A percentile compares a stretch with the other conserved stretches of the same genome.
These are phyloP conservation scores for Vinca minor DNA, from an alignment of 257 asterid genomes.

Conservation along the genomic window DNA sequence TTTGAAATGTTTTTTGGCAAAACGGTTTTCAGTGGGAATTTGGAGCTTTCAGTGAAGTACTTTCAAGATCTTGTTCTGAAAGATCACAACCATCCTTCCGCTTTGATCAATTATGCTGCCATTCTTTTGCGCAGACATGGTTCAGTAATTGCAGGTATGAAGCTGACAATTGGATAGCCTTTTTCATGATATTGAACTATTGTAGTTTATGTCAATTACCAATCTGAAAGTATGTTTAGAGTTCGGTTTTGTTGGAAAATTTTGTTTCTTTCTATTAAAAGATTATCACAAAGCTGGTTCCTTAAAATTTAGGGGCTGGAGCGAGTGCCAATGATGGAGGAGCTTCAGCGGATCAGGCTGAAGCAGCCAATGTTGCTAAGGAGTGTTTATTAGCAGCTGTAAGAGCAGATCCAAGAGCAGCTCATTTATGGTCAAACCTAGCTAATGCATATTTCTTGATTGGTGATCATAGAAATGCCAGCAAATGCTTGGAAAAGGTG, in stretches of 20 bases:
- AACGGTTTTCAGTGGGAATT: slow-evolving; percentile 51
- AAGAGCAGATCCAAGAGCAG: slow-evolving; percentile 72
- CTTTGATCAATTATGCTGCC: slow-evolving; percentile 83
- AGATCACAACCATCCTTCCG: slow-evolving; percentile 93
- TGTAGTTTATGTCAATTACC: neutral
- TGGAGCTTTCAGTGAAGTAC: slow-evolving; percentile 79
- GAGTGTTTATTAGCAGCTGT: slow-evolving; percentile 88
- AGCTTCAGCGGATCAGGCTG: slow-evolving; percentile 39
- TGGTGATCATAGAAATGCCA: slow-evolving; percentile 75
- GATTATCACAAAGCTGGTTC: neutral
- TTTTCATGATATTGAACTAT: neutral
- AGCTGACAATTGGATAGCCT: neutral
- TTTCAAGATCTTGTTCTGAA: slow-evolving; percentile 69
- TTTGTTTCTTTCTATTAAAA: neutral
- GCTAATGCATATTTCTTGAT: slow-evolving; percentile 82
- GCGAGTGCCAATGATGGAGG: slow-evolving; percentile 49
- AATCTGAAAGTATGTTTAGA: neutral
- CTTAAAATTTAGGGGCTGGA: slow-evolving; percentile 60
- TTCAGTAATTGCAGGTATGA: slow-evolving; percentile 62
- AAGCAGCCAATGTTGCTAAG: slow-evolving; percentile 67
- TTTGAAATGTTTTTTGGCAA: neutral
- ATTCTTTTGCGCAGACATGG: slow-evolving; percentile 74
- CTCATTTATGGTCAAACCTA: slow-evolving; percentile 87
- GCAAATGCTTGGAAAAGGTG: slow-evolving; percentile 94
- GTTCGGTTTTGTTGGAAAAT: neutral